Evolutionary conservation across 192 early-diverging fungal genomes (phyloP), one percentile per base, ranked within the genome.

Genomic region (Backusella liffmaniae): DNA sequence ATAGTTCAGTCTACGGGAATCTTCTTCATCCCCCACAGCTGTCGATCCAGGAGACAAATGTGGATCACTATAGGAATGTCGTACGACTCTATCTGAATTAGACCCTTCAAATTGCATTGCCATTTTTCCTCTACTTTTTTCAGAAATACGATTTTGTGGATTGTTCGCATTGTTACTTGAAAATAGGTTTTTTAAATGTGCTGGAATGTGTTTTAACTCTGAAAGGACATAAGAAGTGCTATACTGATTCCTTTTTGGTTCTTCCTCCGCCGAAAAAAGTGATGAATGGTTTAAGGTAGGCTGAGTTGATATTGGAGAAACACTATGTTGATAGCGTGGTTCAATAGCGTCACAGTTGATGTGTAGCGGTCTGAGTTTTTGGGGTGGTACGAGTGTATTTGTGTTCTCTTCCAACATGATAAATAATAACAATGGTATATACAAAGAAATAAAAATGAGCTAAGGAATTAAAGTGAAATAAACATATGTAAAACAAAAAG

Each of bases 11-110:
- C 56, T 62, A 36, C 23, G 67, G n/a, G 35, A 41, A 23, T 69
- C 67, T 39, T 69, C 67, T 23, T 69, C 67, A 16, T 69, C 67
- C 4, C 67, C 67, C 21, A 69, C 67, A 2, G 67, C 67, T 21
- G 67, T 69, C 0, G 67, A 69, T 9, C 67, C 67, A 39, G 67
- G 67, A 41, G 67, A 69, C 12, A 69, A 69, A 69, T 9, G 67
- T 39, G 67, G 67, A 37, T 69, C 67, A 23, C 67, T 69, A 35
- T 69, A 69, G 35, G 67, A 69, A 69, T 69, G 36, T 37, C 67
- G 16, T 39, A 69, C 67, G 10, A 69, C 35, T 69, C 21, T 69
- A 39, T 37, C 67, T 13, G 37, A 35, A 69, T 41, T 35, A 36
- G 67, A 23, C 15, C 35, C 34, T 69, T 69, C 35, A 9, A 37